phyloP scores from a whole-genome alignment of 495 filamentous ascomycete species.

The Astrothelium subdiscretum region DNA sequence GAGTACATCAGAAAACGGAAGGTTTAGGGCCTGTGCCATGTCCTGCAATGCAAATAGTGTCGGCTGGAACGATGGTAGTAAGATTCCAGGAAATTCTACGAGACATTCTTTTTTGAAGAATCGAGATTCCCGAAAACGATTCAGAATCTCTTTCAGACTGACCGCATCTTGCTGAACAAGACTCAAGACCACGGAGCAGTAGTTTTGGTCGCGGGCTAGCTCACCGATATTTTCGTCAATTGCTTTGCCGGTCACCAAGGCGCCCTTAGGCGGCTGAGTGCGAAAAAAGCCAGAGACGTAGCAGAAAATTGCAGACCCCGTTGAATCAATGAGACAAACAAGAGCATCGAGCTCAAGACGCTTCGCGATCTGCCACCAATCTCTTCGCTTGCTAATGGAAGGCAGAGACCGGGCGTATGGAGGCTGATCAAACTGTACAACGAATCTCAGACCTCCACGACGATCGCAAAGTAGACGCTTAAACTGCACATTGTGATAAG shows the following conservation, averaged over 20 bases:
- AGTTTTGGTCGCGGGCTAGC: not conserved
- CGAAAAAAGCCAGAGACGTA: slow-evolving; percentile 29
- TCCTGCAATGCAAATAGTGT: slow-evolving; percentile 50
- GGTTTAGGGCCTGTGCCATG: slow-evolving; percentile 34
- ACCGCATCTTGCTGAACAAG: not conserved
- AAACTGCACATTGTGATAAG: slow-evolving; percentile 31
- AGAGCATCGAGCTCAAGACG: slow-evolving; percentile 44
- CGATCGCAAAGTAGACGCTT: slow-evolving; percentile 31
- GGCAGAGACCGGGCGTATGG: not conserved
- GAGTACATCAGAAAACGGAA: slow-evolving; percentile 52
- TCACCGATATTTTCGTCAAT: not conserved
- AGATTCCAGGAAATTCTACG: slow-evolving; percentile 57
- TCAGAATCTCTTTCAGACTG: not conserved
- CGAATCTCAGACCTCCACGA: slow-evolving; percentile 41
- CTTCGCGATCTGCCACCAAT: slow-evolving; percentile 50
- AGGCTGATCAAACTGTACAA: slow-evolving; percentile 46
- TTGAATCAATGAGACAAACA: slow-evolving; percentile 42
- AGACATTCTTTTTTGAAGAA: slow-evolving; percentile 24
- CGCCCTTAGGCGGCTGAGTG: not conserved
- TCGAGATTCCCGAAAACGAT: not conserved
- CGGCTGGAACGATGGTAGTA: slow-evolving; percentile 53
- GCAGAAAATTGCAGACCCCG: slow-evolving; percentile 40
- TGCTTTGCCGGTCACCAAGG: slow-evolving; percentile 34
- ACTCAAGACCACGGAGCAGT: slow-evolving; percentile 23
- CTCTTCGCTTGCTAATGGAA: slow-evolving; percentile 27